Evolutionary conservation across 2,329 filamentous ascomycete species (phyloP), one percentile per base, ranked within the genome.

Genomic region (Sphaceloma murrayae): DNA sequence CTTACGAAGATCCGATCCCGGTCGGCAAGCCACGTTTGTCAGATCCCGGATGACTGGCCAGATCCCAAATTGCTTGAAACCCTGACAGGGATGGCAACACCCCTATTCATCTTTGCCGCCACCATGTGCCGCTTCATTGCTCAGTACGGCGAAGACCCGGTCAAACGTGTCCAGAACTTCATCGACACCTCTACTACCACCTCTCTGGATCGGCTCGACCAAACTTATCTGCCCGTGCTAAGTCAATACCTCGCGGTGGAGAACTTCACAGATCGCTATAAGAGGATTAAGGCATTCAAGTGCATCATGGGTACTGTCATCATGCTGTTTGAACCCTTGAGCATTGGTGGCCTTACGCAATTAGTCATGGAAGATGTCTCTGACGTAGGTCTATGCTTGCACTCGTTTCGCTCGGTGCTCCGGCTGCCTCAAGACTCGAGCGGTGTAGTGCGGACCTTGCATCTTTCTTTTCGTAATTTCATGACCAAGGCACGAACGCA

Each of bases 21-120:
- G 24, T 8, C 14, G 17, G 4, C 4, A 27, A n/a, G n/a, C n/a
- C n/a, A n/a, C n/a, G n/a, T n/a, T 4, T 27, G 19, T 5, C 4
- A 26, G 10, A 3, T 16, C 4, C 3, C 11, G 17, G 5, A 19
- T 27, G 16, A 31, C 3, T 66, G 64, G 63, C 64, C 62, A 6
- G 39, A 48, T 3, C 17, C 49, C 11, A 16, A n/a, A 45, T 55
- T 43, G 32, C 51, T 56, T 8, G 24, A 56, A 22, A 34, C 4
- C 5, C 52, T 64, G 2, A 51, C 56, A 1, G 9, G 51, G 18
- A 61, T 58, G 50, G 55, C 62, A 10, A 46, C 52, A 4, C 61
- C 62, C 0, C 48, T 67, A 1, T 64, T 64, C 46, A 62, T 64
- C 38, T 61, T 56, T 36, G 62, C 60, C 1, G 51, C 58, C 19